A percentile compares a stretch with the other conserved stretches of the same genome.
phyloP scores from a whole-genome alignment of 257 asterid species.

The Capsicum baccatum region DNA sequence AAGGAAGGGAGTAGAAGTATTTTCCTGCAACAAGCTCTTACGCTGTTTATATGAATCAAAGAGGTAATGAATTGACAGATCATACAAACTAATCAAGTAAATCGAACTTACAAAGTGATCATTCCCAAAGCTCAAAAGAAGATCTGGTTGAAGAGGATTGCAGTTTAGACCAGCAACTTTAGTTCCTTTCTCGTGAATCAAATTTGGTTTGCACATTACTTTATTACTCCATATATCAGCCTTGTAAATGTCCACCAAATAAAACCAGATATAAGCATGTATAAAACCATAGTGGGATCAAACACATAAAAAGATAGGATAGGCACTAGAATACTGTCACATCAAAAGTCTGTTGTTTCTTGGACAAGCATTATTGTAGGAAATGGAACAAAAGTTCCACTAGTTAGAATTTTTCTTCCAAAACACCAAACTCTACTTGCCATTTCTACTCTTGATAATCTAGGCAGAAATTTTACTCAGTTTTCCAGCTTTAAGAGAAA shows the following conservation, averaged over 20 bases:
- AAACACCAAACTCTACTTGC: neutral
- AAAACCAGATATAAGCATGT: constrained; percentile 17
- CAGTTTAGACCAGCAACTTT: constrained; percentile 95
- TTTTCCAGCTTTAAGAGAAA: neutral
- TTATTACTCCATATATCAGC: constrained; percentile 69
- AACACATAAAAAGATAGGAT: neutral
- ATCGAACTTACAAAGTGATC: constrained; percentile 82
- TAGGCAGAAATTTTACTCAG: constrained; percentile 1
- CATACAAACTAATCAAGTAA: constrained; percentile 18
- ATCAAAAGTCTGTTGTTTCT: neutral
- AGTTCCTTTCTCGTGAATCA: constrained; percentile 95
- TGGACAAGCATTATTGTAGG: neutral
- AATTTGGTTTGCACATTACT: constrained; percentile 59
- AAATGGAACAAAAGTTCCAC: constrained; percentile 4
- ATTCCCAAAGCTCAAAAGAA: constrained; percentile 88
- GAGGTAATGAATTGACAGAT: neutral
- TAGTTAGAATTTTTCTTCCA: neutral
- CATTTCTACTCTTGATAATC: neutral
- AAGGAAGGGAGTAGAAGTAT: neutral
- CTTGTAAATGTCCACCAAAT: constrained; percentile 50
- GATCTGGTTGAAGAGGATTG: constrained; percentile 97
- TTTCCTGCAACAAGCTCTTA: constrained; percentile 8
- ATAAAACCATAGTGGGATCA: constrained; percentile 1
- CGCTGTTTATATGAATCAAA: constrained; percentile 6
- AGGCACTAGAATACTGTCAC: constrained; percentile 12